These are phyloP conservation scores for Pterula multifida DNA, from an alignment of 1,284 basidiomycete species.

Conservation along the genomic window DNA sequence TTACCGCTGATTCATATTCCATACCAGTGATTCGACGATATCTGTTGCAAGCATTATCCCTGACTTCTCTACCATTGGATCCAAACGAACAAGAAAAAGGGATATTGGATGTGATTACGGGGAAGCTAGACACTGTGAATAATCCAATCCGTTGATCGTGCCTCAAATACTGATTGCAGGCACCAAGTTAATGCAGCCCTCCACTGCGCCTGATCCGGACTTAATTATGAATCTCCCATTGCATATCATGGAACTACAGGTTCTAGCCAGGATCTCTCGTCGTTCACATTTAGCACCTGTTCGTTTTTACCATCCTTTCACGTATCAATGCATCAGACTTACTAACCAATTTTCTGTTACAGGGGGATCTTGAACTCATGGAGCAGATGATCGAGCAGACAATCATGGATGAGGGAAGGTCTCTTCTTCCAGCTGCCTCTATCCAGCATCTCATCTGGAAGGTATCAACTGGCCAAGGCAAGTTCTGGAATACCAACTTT, in stretches of 20 bases:
- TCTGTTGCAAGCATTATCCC: neutral
- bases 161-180: too few species aligned
- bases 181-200: too few species aligned
- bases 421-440: slow-evolving; percentile 30
- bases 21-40: neutral
- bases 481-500: slow-evolving; percentile 11
- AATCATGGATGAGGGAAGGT: slow-evolving; percentile 18
- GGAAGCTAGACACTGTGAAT: neutral
- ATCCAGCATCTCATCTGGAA: slow-evolving; percentile 49
- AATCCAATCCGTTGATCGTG: neutral
- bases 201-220: neutral
- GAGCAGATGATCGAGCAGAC: slow-evolving; percentile 23
- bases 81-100: neutral
- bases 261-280: neutral
- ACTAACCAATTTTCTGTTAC: too few species aligned
- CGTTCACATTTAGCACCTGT: too few species aligned
- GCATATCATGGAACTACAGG: neutral
- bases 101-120: neutral
- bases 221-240: neutral
- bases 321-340: too few species aligned
- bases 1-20: too few species aligned
- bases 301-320: too few species aligned
- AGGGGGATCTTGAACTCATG: neutral
- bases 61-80: neutral
- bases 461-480: slow-evolving; percentile 24